Conservation (phyloP, 78 protist genomes). For the Cavenderia fasciculata region DNA sequence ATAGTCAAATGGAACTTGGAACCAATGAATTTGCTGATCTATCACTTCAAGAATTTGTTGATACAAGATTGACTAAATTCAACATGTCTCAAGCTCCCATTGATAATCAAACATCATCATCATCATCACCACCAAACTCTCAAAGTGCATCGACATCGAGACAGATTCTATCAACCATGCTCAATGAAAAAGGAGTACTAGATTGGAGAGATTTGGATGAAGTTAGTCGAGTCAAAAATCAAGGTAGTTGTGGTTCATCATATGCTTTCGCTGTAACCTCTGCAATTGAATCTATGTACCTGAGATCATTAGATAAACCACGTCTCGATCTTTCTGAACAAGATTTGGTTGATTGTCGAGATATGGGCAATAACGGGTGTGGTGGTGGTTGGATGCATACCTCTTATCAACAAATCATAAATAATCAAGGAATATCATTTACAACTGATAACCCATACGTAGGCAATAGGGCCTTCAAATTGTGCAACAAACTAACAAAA, state of each 20-base stretch:
- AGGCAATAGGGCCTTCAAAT: background rate
- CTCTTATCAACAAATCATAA: background rate
- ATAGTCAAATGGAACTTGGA: background rate
- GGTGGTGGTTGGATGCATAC: constrained; percentile 19
- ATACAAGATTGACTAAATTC: background rate
- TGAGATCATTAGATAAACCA: background rate
- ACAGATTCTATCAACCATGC: background rate
- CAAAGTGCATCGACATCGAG: background rate
- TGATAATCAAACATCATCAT: background rate
- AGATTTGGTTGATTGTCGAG: constrained; percentile 3
- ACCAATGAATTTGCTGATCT: constrained; percentile 3
- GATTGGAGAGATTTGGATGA: background rate
- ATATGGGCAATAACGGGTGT: constrained; percentile 10
- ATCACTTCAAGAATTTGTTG: background rate
- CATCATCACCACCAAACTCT: background rate
- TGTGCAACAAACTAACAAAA: background rate
- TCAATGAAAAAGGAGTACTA: background rate
- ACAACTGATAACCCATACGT: background rate
- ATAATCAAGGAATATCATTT: background rate
- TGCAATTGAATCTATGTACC: background rate
- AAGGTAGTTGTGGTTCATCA: background rate
- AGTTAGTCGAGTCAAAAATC: background rate
- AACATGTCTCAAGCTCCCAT: background rate
- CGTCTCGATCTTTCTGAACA: background rate
- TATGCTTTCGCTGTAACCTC: background rate